Base-by-base conservation (phyloP, 1,284 basidiomycete species). In the Melampsora larici-populina region DNA sequence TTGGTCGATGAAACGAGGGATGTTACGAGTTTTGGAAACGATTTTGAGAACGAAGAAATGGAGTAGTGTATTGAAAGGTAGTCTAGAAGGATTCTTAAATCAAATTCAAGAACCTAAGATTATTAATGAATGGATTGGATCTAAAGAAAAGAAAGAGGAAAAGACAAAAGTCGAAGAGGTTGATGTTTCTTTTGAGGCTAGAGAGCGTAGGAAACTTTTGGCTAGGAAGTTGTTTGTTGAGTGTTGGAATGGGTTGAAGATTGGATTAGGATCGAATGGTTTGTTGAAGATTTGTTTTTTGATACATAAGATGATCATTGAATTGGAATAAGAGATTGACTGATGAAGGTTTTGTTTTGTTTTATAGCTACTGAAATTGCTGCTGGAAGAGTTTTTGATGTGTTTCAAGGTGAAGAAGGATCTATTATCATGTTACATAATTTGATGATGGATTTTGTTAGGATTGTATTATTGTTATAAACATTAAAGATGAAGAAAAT, bases 191-290 rank as follows among this genome's bases (percentile, higher is more conserved):
- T 5, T 51, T 29, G 48, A 70, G 31, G 24, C 43, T 31, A 49
- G 31, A 24, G 6, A 26, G 31, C 29, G 26, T 11, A 49, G 43
- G 31, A 33, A 69, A 48, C 36, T 48, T 13, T 33, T 49, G 1
- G 74, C 74, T 29, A 55, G 65, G n/a, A 62, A 63, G 31, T 49
- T 76, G 43, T 76, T 68, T 29, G 36, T 76, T 2, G 51, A 58
- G 21, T 69, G 49, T 18, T 76, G 74, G 74, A 58, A 48, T 24
- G 66, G 36, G 26, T 48, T 76, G 11, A 76, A 76, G 40, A 69
- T 76, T n/a, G 66, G 66, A 13, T 33, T 76, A 18, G 74, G 74
- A 24, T 69, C 74, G 17, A 76, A 76, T 76, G 74, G 74, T 76
- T 4, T 46, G 66, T 29, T 24, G 8, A 2, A 3, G 7, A 33